Evolutionary conservation across 1,139 yeast genomes (phyloP).

Genomic region (Citeromyces hawaiiensis): DNA sequence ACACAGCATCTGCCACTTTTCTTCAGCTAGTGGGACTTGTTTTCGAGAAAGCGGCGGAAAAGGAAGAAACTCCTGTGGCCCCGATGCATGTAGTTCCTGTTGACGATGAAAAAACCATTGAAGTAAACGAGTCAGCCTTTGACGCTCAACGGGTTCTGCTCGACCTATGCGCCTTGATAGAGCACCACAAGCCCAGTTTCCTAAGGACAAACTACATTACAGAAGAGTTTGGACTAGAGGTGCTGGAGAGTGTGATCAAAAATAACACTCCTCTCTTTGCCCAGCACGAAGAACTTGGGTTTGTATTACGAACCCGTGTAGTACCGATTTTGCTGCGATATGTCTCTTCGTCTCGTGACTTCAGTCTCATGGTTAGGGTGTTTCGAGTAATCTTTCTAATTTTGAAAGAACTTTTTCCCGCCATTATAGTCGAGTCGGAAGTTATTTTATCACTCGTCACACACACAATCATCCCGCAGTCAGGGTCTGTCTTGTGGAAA

Average conservation of each 20-base stretch:
- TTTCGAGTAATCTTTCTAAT: slow-evolving; percentile 56
- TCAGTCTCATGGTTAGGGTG: slow-evolving; percentile 59
- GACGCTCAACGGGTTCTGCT: slow-evolving; percentile 60
- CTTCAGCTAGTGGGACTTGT: slow-evolving; percentile 72
- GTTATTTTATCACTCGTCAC: slow-evolving; percentile 64
- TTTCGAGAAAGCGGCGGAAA: slow-evolving; percentile 50
- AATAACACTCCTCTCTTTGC: slow-evolving; percentile 46
- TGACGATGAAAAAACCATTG: slow-evolving; percentile 28
- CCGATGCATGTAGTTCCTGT: slow-evolving; percentile 20
- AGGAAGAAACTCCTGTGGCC: slow-evolving; percentile 10
- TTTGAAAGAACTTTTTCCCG: slow-evolving; percentile 43
- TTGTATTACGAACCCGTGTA: slow-evolving; percentile 48
- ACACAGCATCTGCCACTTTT: slow-evolving; percentile 86
- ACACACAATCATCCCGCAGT: slow-evolving; percentile 41
- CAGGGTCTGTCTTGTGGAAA: slow-evolving; percentile 53
- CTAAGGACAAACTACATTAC: slow-evolving; percentile 41
- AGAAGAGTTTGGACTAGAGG: slow-evolving; percentile 63
- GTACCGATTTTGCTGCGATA: slow-evolving; percentile 66
- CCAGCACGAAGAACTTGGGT: slow-evolving; percentile 50
- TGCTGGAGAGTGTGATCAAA: slow-evolving; percentile 52
- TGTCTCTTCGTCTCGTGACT: slow-evolving; percentile 47
- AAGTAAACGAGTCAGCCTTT: slow-evolving; percentile 38
- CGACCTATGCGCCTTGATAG: slow-evolving; percentile 62
- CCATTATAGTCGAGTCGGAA: slow-evolving; percentile 65
- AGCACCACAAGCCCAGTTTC: slow-evolving; percentile 40